Base-by-base conservation (phyloP, 179 eudicot genomes). In the Beta macrorhiza region DNA sequence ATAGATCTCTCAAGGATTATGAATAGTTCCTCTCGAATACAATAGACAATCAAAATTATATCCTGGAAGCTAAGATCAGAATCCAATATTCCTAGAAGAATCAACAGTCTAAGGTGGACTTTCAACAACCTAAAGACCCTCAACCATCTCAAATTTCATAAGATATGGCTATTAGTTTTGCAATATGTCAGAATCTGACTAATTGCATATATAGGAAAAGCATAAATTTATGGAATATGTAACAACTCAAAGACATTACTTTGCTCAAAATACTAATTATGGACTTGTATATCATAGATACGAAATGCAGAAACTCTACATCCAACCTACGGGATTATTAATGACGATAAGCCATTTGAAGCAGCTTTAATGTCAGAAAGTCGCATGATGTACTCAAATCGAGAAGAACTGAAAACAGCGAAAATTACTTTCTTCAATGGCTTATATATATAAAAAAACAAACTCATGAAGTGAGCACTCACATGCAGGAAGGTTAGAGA, bases 401-500 rank as follows among this genome's bases (percentile, higher is more conserved):
- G 70, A 12, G 19, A 62, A 62, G 17, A 62, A 64, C 44, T 64
- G 68, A 51, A 75, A 77, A 55, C 44, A 59, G 47, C 70, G 29
- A 44, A 7, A 44, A 67, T 7, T 14, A 49, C 3, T 12, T n/a
- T 52, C 17, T 64, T 10, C 4, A 25, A 5, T 14, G 13, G 62
- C 14, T 14, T 51, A 17, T 16, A 1, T 4, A n/a, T 20, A 16
- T 12, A n/a, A 7, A 8, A 10, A 1, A 12, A 20, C 32, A 17
- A 64, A 42, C 44, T 65, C 44, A 22, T 29, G 51, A 11, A 64
- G 59, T 17, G 20, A 63, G 73, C 52, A 88, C 98, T 96, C 82
- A 96, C 99, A 96, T 49, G 97, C 93, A 82, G 99, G 99, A 80
- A 92, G 94, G 85, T 84, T 90, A 49, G 99, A 92, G 81, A 91